Conservation (phyloP, 495 filamentous ascomycete species). For the Amphirosellinia nigrospora region DNA sequence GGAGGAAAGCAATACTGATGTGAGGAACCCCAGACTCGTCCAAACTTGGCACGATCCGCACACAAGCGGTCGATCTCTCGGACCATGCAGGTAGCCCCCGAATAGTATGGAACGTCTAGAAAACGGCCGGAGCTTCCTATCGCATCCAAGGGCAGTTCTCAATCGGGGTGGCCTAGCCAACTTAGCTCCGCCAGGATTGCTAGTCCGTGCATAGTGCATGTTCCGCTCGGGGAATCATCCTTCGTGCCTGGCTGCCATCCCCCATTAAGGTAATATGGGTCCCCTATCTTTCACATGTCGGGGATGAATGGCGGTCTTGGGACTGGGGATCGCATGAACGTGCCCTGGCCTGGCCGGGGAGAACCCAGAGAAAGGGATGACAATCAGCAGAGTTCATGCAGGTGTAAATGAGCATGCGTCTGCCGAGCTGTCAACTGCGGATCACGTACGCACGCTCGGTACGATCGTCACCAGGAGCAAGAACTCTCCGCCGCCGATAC, state of each 20-base stretch:
- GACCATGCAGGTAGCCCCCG: not conserved
- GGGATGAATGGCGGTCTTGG: not conserved
- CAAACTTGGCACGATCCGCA: not conserved
- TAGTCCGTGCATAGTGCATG: not conserved
- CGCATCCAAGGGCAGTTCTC: not conserved
- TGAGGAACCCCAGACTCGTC: not conserved
- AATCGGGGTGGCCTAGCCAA: not conserved
- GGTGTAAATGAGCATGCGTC: not conserved
- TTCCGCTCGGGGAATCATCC: not conserved
- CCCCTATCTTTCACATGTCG: constrained; percentile 5
- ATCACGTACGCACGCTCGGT: not conserved
- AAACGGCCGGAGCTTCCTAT: not conserved
- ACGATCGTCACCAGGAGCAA: constrained; percentile 18
- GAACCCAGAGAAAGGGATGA: not conserved
- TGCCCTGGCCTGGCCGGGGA: no score
- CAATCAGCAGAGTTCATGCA: constrained; percentile 4
- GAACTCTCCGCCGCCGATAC: not conserved
- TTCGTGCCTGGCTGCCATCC: not conserved
- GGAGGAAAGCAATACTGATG: not conserved
- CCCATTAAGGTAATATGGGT: not conserved
- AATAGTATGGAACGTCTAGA: not conserved
- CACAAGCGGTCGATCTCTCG: not conserved
- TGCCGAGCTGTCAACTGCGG: constrained; percentile 21
- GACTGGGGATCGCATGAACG: not conserved
- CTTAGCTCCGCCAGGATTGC: constrained; percentile 1